Base-by-base conservation (phyloP, 257 asterid genomes). In the Fraxinus excelsior region DNA sequence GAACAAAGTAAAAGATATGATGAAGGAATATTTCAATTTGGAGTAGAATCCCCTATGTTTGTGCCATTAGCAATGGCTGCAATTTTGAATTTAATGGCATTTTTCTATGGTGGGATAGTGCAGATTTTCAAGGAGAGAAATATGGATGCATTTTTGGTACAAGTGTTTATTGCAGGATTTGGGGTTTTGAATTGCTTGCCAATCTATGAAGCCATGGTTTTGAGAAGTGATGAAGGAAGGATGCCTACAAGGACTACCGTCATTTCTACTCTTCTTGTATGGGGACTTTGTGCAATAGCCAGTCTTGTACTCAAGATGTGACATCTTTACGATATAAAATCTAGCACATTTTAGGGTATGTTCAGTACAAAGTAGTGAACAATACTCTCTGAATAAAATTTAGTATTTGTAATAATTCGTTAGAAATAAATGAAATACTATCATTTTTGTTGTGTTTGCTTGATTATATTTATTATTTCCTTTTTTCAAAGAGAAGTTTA, bases 131-230 rank as follows among this genome's bases (percentile, higher is more conserved):
- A 42, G 28, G 81, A 82, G 25, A 44, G 79, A 29, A 75, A 68
- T 12, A 67, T 82, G 65, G 86, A 84, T 37, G 82, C 11, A 5
- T 16, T 84, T 23, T 71, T 80, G 28, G 79, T 82, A 32, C 92
- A 88, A 51, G 44, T 86, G 75, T 79, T 79, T 38, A 25, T 90
- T 67, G 84, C 92, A 53, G 64, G 94, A 76, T 88, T 87, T 76
- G 97, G 85, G 14, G 85, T 85, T 31, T 76, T 81, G 67, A 93
- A 86, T 80, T 78, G 89, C 53, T 83, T 79, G 80, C 96, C 98
- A 3, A 69, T 93, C 53, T 93, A 91, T 70, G 92, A 87, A 81
- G 94, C 97, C 26, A 91, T 91, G 92, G n/a, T 86, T 16, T 73
- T 87, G 76, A 84, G 96, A 76, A 77, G 31, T 19, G 96, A 90